Evolutionary conservation across 331 rosid genomes (phyloP).

Genomic region (Saraca asoca): DNA sequence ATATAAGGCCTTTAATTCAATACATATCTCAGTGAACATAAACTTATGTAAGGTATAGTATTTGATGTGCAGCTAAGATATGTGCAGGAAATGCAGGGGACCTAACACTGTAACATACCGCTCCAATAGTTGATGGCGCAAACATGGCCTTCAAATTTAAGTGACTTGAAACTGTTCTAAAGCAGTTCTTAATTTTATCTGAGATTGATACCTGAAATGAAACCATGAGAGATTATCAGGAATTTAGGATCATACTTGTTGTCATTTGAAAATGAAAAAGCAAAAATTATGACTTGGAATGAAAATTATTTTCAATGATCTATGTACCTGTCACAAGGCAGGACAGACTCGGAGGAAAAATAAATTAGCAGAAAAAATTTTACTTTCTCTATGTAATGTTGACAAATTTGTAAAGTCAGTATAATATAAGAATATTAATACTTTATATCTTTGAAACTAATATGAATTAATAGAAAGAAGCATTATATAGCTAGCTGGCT

Average conservation of each 20-base stretch:
- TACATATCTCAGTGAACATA: neutral
- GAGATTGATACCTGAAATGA: conserved; percentile 37
- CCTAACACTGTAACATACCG: conserved; percentile 40
- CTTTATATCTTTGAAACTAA: neutral
- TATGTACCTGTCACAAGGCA: neutral
- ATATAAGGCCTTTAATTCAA: neutral
- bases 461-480: conserved; percentile 8
- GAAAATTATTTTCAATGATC: conserved; percentile 4
- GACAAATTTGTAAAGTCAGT: neutral
- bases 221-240: conserved; percentile 4
- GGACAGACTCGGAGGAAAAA: neutral
- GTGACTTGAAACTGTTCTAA: conserved; percentile 21
- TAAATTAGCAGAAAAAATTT: conserved; percentile 2
- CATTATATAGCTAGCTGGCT: conserved; percentile 4
- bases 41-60: neutral
- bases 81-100: conserved; percentile 12
- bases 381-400: neutral
- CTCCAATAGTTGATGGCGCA: conserved; percentile 53
- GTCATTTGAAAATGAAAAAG: conserved; percentile 5
- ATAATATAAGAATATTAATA: neutral
- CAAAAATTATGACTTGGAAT: neutral
- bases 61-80: conserved; percentile 1
- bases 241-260: conserved; percentile 15
- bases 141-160: conserved; percentile 41
- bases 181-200: conserved; percentile 26